Evolutionary conservation across 2,329 filamentous ascomycete genomes (phyloP).

Genomic region (Curvularia sp.): DNA sequence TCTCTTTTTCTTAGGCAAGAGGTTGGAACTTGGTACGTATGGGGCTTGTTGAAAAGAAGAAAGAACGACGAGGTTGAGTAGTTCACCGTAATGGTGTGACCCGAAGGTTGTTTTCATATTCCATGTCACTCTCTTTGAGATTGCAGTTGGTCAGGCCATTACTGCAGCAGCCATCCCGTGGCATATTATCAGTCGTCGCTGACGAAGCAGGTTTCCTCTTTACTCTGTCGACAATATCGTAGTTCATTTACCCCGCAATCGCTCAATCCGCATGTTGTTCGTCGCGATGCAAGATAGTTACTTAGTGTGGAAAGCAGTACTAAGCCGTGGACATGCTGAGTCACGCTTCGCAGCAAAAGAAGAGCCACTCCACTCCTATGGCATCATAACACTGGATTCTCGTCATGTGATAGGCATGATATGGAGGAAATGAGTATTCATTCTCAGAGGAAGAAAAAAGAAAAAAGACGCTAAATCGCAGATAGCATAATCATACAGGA

Average conservation of each 20-base stretch:
- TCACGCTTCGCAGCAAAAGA: not conserved
- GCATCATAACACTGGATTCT: not conserved
- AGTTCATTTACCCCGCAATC: not conserved
- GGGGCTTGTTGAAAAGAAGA: not conserved
- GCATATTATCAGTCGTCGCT: not conserved
- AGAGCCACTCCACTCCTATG: not conserved
- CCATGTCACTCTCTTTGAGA: not conserved
- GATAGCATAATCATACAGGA: not conserved
- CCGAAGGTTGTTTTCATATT: not conserved
- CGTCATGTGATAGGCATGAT: not conserved
- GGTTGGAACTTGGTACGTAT: not conserved
- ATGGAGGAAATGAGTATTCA: not conserved
- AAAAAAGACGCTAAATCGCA: slow-evolving; percentile 3
- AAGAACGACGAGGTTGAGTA: no score
- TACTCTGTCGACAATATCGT: not conserved
- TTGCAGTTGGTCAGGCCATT: not conserved
- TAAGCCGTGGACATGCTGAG: not conserved
- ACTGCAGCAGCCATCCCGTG: not conserved
- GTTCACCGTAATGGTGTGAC: no score
- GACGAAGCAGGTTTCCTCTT: not conserved
- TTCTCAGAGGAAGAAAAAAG: not conserved
- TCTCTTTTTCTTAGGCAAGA: not conserved
- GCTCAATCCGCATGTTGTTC: not conserved
- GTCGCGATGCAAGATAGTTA: not conserved
- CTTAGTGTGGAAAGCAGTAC: not conserved